These are phyloP conservation scores for Lithospermum erythrorhizon DNA, from an alignment of 257 asterid species.

Conservation along the genomic window DNA sequence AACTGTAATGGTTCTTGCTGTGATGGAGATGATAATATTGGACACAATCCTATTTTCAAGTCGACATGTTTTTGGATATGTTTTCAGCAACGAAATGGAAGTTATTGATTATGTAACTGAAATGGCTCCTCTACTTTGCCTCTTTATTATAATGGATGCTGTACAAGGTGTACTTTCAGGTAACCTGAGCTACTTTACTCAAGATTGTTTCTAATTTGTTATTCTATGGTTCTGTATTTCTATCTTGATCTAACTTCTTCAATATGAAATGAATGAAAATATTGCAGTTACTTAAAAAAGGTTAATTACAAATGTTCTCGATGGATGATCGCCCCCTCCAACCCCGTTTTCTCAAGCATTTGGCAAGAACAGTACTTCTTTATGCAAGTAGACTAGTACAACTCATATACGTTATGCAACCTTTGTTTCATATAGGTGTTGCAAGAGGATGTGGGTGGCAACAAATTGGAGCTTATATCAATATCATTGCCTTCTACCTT, in stretches of 20 bases:
- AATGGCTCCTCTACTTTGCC: slow-evolving; percentile 44
- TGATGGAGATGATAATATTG: slow-evolving; percentile 14
- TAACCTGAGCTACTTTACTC: background rate
- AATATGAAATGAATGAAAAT: no score
- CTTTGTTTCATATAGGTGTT: slow-evolving; percentile 32
- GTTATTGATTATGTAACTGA: slow-evolving; percentile 35
- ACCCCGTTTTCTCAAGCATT: no score
- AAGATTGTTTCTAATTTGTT: no score
- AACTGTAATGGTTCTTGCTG: slow-evolving; percentile 27
- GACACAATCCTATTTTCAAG: slow-evolving; percentile 17
- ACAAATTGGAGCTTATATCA: slow-evolving; percentile 67
- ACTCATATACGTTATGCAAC: no score
- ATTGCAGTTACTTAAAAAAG: no score
- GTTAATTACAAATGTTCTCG: no score
- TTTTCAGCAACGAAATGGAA: slow-evolving; percentile 34
- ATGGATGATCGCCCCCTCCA: no score
- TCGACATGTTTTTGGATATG: slow-evolving; percentile 27
- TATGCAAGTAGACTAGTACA: no score
- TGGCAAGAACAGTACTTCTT: no score
- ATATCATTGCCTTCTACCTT: slow-evolving; percentile 65
- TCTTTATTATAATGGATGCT: slow-evolving; percentile 31
- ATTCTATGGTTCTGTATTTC: no score
- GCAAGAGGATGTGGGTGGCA: slow-evolving; percentile 96
- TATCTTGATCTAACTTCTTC: no score
- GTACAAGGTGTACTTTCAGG: slow-evolving; percentile 51